phyloP scores from a whole-genome alignment of 306 rosid species.

The Dryas octopetala region DNA sequence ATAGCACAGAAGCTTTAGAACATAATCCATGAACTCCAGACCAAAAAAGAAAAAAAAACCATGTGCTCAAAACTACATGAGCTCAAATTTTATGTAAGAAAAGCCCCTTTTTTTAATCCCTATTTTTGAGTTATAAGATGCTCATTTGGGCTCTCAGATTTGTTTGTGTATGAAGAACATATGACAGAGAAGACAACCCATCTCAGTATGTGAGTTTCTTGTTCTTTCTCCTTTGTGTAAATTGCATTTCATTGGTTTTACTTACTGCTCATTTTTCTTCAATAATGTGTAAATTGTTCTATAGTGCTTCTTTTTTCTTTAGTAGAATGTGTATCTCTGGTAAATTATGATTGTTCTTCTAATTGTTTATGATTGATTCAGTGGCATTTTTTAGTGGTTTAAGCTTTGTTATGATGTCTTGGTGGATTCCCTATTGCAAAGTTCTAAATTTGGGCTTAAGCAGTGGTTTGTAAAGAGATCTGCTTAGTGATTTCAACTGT shows the following conservation, averaged over 20 bases:
- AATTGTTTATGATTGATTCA: slow-evolving; percentile 1
- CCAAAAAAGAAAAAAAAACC: no score
- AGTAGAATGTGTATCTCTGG: not conserved
- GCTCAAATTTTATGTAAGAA: not conserved
- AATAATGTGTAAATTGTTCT: not conserved
- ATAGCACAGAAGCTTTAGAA: no score
- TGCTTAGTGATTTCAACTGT: slow-evolving; percentile 4
- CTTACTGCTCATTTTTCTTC: not conserved
- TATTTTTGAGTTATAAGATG: not conserved
- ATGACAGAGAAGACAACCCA: slow-evolving; percentile 8
- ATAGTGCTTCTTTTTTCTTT: not conserved
- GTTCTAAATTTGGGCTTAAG: not conserved
- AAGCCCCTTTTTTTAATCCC: not conserved
- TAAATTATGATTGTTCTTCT: not conserved
- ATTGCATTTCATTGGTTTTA: slow-evolving; percentile 3
- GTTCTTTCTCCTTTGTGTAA: not conserved
- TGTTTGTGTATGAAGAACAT: not conserved
- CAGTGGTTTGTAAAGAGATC: slow-evolving; percentile 2
- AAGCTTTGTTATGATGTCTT: not conserved
- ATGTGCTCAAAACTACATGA: no score
- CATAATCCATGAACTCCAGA: no score
- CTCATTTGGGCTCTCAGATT: slow-evolving; percentile 21
- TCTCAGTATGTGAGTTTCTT: slow-evolving; percentile 9
- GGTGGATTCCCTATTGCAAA: not conserved
- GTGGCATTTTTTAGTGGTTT: not conserved